Percentiles rank a stretch among this genome's conserved stretches.
These are phyloP conservation scores for Morella rubra DNA, from an alignment of 306 rosid species.

Conservation along the genomic window DNA sequence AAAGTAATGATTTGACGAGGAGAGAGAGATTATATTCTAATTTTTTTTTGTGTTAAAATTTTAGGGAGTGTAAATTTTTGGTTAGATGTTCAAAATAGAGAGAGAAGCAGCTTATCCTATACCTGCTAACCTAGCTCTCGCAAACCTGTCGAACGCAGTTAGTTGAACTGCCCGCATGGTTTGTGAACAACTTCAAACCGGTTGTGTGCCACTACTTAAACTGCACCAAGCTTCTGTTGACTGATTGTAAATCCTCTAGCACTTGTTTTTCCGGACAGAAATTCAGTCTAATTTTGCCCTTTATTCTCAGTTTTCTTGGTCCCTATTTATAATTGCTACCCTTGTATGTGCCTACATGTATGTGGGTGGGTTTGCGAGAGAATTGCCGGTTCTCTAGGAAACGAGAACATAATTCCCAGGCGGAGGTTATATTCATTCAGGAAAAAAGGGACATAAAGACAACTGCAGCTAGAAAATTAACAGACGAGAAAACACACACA, in stretches of 20 bases:
- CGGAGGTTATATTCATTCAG: neutral
- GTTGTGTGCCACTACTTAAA: neutral
- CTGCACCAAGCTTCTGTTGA: neutral
- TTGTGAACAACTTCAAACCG: constrained; percentile 10
- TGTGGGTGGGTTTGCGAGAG: neutral
- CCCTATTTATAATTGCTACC: neutral
- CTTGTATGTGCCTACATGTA: neutral
- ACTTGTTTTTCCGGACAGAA: neutral
- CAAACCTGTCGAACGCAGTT: neutral
- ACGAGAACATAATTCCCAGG: neutral
- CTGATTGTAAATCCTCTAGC: constrained; percentile 3
- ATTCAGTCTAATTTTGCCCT: constrained; percentile 2
- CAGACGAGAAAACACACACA: neutral
- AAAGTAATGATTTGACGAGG: no score
- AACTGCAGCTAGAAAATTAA: constrained; percentile 2
- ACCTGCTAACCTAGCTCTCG: neutral
- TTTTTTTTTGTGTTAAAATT: no score
- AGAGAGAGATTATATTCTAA: no score
- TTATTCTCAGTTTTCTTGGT: constrained; percentile 4
- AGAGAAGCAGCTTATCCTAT: neutral
- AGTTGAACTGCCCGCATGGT: constrained; percentile 7
- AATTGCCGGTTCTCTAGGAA: neutral
- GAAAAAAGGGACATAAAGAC: neutral
- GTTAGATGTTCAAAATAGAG: neutral
- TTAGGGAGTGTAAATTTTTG: no score